Evolutionary conservation across 768 basidiomycete species (phyloP).

Genomic region (Mycena epipterygia): DNA sequence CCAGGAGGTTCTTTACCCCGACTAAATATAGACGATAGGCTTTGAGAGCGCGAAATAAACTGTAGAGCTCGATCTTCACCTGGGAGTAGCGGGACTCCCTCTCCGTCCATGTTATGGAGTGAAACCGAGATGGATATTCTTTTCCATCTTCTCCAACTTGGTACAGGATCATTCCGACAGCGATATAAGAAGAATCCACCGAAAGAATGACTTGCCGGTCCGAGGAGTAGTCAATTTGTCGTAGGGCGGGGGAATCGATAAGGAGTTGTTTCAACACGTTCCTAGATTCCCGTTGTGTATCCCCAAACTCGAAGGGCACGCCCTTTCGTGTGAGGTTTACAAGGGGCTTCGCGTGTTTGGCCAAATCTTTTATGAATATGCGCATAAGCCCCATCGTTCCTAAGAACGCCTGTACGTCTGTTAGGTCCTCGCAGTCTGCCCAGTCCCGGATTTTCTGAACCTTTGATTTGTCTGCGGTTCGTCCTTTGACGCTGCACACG

Average conservation of each 20-base stretch:
- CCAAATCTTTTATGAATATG: neutral
- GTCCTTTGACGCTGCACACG: neutral
- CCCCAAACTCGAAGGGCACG: neutral
- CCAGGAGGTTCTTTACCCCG: neutral
- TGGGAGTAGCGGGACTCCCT: no score
- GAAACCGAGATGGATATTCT: no score
- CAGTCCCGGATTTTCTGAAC: neutral
- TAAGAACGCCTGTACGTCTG: neutral
- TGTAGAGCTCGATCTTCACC: no score
- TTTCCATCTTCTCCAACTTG: no score
- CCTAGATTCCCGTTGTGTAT: neutral
- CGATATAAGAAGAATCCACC: no score
- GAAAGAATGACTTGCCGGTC: no score
- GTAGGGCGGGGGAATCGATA: neutral
- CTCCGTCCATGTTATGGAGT: no score
- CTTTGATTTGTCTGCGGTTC: neutral
- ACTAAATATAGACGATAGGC: neutral
- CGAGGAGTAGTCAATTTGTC: neutral
- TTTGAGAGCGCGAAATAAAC: neutral
- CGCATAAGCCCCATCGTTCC: neutral
- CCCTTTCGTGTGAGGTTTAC: neutral
- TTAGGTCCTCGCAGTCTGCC: neutral
- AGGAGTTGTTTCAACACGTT: no score
- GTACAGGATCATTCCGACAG: no score
- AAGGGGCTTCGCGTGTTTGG: neutral